Percentiles rank a stretch among this genome's conserved stretches.
These are phyloP conservation scores for Halophytophthora polymorphica DNA, from an alignment of 352 stramenopile genomes.

Conservation along the genomic window DNA sequence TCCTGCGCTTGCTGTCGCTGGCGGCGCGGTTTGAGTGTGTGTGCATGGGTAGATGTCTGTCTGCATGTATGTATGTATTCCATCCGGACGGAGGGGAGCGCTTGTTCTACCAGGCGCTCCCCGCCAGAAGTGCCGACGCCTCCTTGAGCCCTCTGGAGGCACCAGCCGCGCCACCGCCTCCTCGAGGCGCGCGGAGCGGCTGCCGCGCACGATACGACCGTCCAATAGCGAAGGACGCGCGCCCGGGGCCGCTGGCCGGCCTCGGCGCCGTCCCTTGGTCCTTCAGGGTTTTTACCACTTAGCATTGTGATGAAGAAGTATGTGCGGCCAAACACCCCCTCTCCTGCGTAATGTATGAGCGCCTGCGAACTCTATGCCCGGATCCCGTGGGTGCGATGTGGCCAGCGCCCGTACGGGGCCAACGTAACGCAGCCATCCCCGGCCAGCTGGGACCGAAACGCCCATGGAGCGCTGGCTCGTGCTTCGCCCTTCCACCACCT, in stretches of 20 bases:
- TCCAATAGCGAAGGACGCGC: conserved; percentile 44
- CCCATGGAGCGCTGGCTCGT: no score
- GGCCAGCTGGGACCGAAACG: no score
- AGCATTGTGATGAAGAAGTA: conserved; percentile 88
- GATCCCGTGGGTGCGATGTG: no score
- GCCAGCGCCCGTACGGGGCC: no score
- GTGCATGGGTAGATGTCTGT: background rate
- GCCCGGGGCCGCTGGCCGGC: background rate
- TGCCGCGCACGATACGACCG: conserved; percentile 64
- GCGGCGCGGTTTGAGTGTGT: no score
- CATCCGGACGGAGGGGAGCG: conserved; percentile 10
- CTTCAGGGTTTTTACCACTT: conserved; percentile 88
- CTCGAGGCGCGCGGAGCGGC: background rate
- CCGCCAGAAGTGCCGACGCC: conserved; percentile 2
- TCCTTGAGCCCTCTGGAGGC: conserved; percentile 2
- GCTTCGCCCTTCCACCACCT: no score
- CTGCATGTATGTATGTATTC: background rate
- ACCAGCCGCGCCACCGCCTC: no score
- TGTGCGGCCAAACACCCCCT: conserved; percentile 72
- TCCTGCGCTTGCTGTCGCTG: no score
- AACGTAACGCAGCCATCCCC: no score
- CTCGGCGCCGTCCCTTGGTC: conserved; percentile 32
- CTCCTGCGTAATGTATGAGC: no score
- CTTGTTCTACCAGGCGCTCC: conserved; percentile 2
- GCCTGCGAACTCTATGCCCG: no score